Evolutionary conservation across 169 alveolate species (phyloP), one percentile per base, ranked within the genome.

Genomic region (Cryptosporidium parvum): DNA sequence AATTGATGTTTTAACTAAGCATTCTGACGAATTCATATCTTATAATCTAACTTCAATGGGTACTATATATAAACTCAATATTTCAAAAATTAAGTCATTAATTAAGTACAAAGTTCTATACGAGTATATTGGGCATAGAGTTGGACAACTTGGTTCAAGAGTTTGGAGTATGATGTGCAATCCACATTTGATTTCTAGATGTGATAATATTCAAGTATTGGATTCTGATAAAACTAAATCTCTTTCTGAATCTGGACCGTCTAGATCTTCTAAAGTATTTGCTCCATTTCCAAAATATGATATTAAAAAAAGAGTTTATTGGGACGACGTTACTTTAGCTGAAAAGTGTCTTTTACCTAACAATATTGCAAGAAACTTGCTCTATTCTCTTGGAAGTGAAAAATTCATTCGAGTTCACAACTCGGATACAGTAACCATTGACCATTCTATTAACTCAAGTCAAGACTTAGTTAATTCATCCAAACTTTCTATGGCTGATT

Each of bases 161-260:
- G 65, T 80, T 80, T 80, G 89, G 89, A 80, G 89, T 51, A 80
- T 80, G 89, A 80, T 80, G 89, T 80, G 89, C 18, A 80, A 80
- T 51, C 89, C 89, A 5, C 62, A 80, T 23, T 44, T 80, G 14
- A 16, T 62, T 9, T 37, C 52, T 18, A 62, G 16, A 10, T 37
- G 58, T 65, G 89, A 80, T 21, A 80, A 59, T 42, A 73, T 73
- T 59, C 68, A 73, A 23, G n/a, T 73, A 10, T n/a, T 35, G 14
- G 52, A 80, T 14, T 10, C 21, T 26, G 89, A n/a, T 18, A 59
- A 14, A 39, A 21, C 69, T 14, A 65, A 29, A 33, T 16, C 44
- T 10, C 12, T 12, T 16, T 42, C 48, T 7, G 86, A 75, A 9
- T 35, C 86, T 21, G 52, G 12, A 1, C 3, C 16, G 0, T 5